Evolutionary conservation across 129 eudicot genomes (phyloP).

Genomic region (Arctium minus): DNA sequence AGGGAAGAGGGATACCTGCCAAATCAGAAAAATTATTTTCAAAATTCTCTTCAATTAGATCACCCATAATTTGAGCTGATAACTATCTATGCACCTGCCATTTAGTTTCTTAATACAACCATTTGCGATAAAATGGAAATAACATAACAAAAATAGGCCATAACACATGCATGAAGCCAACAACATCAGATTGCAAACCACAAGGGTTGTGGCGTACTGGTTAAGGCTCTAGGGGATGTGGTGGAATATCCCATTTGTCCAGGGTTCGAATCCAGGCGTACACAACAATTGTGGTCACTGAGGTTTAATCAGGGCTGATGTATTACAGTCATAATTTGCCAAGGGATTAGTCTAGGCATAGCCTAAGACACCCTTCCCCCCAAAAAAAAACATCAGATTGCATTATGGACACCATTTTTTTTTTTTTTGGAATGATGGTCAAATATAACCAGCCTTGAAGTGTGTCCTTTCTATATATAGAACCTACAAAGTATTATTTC

Average conservation of each 20-base stretch:
- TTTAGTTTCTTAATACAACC: background rate
- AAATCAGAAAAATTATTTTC: slow-evolving; percentile 31
- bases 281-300: no score
- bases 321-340: no score
- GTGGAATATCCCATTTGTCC: no score
- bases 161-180: background rate
- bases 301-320: no score
- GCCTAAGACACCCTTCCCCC: no score
- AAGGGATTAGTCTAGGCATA: no score
- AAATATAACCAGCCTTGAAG: background rate
- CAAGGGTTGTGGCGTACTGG: no score
- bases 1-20: slow-evolving; percentile 89
- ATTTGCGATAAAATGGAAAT: background rate
- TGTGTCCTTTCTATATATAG: background rate
- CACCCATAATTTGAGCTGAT: slow-evolving; percentile 7
- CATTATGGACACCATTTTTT: background rate
- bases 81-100: background rate
- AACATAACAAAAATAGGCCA: background rate
- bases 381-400: no score
- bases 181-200: background rate
- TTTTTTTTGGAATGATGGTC: background rate
- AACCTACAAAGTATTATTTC: background rate
- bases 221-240: no score
- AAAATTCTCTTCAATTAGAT: slow-evolving; percentile 9
- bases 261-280: no score